A percentile compares a stretch with the other conserved stretches of the same genome.
Evolutionary conservation across 768 basidiomycete genomes (phyloP).

Genomic region (Dendrothele bispora): DNA sequence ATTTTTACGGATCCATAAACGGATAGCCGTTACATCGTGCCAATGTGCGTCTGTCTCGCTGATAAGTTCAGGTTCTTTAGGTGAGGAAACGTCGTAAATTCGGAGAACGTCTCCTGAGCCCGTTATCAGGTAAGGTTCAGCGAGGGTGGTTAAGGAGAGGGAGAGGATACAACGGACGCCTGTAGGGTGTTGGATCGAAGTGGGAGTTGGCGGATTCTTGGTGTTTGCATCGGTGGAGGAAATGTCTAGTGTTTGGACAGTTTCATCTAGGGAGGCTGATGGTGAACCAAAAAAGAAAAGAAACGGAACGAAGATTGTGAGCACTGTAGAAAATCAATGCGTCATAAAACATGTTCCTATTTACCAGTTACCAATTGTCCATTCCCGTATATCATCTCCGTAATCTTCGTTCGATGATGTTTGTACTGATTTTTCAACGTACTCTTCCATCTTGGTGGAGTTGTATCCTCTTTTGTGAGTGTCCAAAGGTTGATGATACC

Average conservation of each 20-base stretch:
- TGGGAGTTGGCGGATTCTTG: slow-evolving; percentile 46
- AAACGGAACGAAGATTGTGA: too few species aligned
- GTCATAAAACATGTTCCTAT: background rate
- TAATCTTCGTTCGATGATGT: slow-evolving; percentile 83
- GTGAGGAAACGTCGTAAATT: slow-evolving; percentile 72
- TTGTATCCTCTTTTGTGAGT: slow-evolving; percentile 44
- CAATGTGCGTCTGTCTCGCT: slow-evolving; percentile 82
- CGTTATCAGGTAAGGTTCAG: slow-evolving; percentile 75
- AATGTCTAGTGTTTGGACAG: slow-evolving; percentile 58
- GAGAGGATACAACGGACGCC: slow-evolving; percentile 77
- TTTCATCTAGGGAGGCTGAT: slow-evolving; percentile 87
- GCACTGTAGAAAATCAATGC: background rate
- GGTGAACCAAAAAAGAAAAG: too few species aligned
- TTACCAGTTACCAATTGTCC: slow-evolving; percentile 90
- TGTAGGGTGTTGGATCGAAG: slow-evolving; percentile 56
- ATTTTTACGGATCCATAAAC: slow-evolving; percentile 64
- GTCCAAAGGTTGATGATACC: slow-evolving; percentile 85
- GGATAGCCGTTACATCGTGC: slow-evolving; percentile 82
- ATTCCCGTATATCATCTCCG: slow-evolving; percentile 64
- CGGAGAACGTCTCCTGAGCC: slow-evolving; percentile 84
- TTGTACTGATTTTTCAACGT: slow-evolving; percentile 54
- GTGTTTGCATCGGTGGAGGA: slow-evolving; percentile 13
- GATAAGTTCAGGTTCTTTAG: slow-evolving; percentile 69
- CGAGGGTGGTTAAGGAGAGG: slow-evolving; percentile 59
- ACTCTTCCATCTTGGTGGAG: slow-evolving; percentile 47